Conservation (phyloP, 2,329 filamentous ascomycete species). For the Neoarthrinium moseri region DNA sequence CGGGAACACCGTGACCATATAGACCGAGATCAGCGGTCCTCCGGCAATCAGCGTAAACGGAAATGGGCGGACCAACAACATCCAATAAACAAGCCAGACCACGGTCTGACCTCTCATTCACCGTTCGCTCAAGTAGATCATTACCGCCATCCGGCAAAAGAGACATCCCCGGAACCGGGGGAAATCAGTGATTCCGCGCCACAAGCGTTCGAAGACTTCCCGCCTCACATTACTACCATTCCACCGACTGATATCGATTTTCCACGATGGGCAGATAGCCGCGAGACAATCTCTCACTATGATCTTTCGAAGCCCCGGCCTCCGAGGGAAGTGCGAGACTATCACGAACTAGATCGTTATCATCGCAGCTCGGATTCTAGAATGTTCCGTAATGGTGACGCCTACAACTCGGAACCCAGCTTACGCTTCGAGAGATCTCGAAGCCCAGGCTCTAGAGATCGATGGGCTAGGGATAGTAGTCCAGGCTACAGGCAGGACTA, state of each 20-base stretch:
- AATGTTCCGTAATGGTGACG: too few species aligned
- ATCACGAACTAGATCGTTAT: too few species aligned
- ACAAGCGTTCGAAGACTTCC: background rate
- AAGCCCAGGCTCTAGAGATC: too few species aligned
- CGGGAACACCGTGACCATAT: background rate
- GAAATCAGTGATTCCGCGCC: slow-evolving; percentile 11
- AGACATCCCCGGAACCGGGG: slow-evolving; percentile 12
- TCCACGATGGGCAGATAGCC: background rate
- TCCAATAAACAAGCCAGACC: background rate
- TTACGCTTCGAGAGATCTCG: too few species aligned
- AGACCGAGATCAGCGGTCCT: background rate
- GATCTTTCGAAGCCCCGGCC: background rate
- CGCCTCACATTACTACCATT: background rate
- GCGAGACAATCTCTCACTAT: background rate
- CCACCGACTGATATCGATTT: background rate
- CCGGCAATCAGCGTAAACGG: slow-evolving; percentile 7
- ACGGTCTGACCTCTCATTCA: too few species aligned
- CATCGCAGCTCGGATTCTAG: too few species aligned
- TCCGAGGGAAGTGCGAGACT: too few species aligned
- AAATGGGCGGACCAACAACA: slow-evolving; percentile 6
- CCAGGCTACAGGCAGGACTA: too few species aligned
- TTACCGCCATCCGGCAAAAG: background rate
- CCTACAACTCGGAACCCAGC: too few species aligned
- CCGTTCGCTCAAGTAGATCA: background rate
- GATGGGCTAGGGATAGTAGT: too few species aligned